Conservation (phyloP, 257 asterid genomes). For the Marsdenia floribunda region DNA sequence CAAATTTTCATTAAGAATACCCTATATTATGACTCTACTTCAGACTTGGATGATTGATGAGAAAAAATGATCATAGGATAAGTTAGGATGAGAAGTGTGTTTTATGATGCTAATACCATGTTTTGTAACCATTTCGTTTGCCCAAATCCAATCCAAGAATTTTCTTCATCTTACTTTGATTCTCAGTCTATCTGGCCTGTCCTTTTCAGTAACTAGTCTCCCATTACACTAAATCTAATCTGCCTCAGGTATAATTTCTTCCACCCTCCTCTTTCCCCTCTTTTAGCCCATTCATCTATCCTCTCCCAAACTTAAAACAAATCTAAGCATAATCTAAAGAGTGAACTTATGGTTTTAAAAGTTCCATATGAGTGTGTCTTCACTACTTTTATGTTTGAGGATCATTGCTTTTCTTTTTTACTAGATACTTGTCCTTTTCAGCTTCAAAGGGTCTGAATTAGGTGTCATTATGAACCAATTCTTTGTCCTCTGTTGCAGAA, state of each 20-base stretch:
- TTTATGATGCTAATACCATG: not conserved
- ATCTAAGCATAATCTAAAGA: not conserved
- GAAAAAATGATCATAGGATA: not conserved
- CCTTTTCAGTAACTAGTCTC: too few species aligned
- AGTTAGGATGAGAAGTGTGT: not conserved
- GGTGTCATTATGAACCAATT: slow-evolving; percentile 6
- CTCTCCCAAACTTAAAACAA: too few species aligned
- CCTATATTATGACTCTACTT: too few species aligned
- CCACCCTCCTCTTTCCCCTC: too few species aligned
- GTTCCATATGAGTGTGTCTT: not conserved
- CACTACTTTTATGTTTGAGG: not conserved
- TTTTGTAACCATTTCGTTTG: too few species aligned
- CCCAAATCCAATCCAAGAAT: not conserved
- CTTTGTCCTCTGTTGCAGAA: slow-evolving; percentile 40
- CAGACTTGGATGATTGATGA: not conserved
- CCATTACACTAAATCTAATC: too few species aligned
- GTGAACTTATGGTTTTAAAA: not conserved
- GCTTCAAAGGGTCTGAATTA: not conserved
- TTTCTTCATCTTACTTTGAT: not conserved
- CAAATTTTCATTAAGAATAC: too few species aligned
- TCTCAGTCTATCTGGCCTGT: not conserved
- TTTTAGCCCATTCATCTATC: too few species aligned
- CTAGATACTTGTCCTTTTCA: not conserved
- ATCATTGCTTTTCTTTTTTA: not conserved
- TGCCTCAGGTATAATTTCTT: too few species aligned